Evolutionary conservation across 176 grass and related monocot species (phyloP), one percentile per base, ranked within the genome.

Genomic region (Bothriochloa decipiens): DNA sequence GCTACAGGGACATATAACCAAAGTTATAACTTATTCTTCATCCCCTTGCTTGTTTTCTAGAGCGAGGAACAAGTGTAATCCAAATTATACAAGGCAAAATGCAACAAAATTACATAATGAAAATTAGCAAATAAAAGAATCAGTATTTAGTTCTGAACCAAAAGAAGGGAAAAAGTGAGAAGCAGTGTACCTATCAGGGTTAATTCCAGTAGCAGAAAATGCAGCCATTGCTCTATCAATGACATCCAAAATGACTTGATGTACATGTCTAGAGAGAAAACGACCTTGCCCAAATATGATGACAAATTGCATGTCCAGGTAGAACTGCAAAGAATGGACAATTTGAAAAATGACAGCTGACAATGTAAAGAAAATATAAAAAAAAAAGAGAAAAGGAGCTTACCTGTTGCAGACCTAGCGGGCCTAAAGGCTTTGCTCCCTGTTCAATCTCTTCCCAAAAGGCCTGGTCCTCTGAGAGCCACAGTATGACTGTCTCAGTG

Each of bases 251-350:
- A 97, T 91, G 76, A 92, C 92, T 91, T 97, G 92, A 87, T 97
- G 90, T n/a, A 97, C 95, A 84, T 92, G 90, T 67, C 95, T 83
- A 86, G 95, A 95, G 39, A 97, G 86, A 79, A 93, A 94, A 83
- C 95, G 88, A 12, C 92, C 92, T 91, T 97, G 95, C 43, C 90
- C 95, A 16, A 93, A 97, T 76, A 92, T 82, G 5, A 98, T 88
- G 39, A 98, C 91, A 73, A 98, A 98, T 86, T 98, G 95, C 95
- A 98, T 98, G 87, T 97, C 95, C 91, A 97, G 65, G 52, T 95
- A 95, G 77, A 97, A 97, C 95, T 97, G 79, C 86, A 88, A 67
- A 70, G 45, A 82, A 75, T 50, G 37, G 74, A 72, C 69, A 60
- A 43, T 45, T 72, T 85, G 71, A 46, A 75, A 85, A 78, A 70